phyloP scores from a whole-genome alignment of 768 basidiomycete species.

The Tulasnella sp. region DNA sequence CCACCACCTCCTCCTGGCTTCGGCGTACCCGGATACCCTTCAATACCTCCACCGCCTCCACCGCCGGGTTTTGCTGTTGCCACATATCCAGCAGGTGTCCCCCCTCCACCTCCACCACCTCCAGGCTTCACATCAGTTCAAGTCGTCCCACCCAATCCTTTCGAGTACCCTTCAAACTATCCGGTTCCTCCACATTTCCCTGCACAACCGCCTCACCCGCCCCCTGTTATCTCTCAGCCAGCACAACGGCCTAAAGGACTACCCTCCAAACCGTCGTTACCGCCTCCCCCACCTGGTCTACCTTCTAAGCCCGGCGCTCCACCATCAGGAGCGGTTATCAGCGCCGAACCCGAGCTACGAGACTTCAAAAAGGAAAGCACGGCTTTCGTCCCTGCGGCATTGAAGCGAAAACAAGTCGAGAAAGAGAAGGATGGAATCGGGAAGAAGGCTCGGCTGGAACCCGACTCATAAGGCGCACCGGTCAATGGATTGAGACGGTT shows the following conservation, averaged over 20 bases:
- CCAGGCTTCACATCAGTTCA: conserved; percentile 60
- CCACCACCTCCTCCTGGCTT: conserved; percentile 36
- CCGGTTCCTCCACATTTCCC: background rate
- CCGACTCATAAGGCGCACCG: background rate
- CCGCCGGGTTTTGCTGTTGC: conserved; percentile 40
- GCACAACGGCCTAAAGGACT: conserved; percentile 24
- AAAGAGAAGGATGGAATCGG: background rate
- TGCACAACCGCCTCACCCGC: conserved; percentile 36
- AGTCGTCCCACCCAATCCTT: conserved; percentile 30
- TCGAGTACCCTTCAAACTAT: conserved; percentile 23
- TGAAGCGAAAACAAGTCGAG: conserved; percentile 65
- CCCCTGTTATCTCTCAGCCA: conserved; percentile 34
- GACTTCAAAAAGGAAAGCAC: conserved; percentile 95
- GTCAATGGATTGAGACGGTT: background rate
- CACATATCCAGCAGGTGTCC: background rate
- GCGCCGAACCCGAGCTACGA: conserved; percentile 80
- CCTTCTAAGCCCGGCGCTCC: conserved; percentile 28
- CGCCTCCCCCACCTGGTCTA: conserved; percentile 23
- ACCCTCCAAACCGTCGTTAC: conserved; percentile 28
- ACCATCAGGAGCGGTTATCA: conserved; percentile 48
- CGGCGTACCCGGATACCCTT: conserved; percentile 29
- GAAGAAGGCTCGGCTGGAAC: conserved; percentile 12
- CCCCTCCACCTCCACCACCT: conserved; percentile 40
- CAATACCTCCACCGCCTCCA: conserved; percentile 40
- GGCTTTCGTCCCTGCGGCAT: conserved; percentile 76